Evolutionary conservation across 257 asterid species (phyloP), one percentile per base, ranked within the genome.

Genomic region (Dorcoceras hygrometricum): DNA sequence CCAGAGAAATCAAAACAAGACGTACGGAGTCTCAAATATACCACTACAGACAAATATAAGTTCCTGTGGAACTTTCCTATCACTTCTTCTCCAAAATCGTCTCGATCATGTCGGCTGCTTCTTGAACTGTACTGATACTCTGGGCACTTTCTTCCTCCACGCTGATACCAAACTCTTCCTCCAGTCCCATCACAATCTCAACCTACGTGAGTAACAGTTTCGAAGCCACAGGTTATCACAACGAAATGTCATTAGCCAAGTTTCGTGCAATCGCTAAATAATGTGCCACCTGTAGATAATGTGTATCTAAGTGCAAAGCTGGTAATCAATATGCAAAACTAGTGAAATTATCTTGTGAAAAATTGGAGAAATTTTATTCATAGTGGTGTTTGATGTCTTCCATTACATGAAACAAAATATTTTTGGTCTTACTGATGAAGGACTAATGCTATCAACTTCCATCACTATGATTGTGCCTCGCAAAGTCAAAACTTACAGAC

Each of bases 121-220:
- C 96, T 82, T 91, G 95, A 75, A 91, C 96, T 0, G 96, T 84
- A 34, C 79, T 54, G 65, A 91, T 91, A 28, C 74, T 75, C 87
- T 91, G 98, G n/a, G 98, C 98, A 6, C 85, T 91, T 59, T 91
- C 98, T 72, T 91, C 98, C 87, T 91, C 96, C 64, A 92, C 97
- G 0, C 78, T 79, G 69, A 92, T 92, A 39, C 91, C 95, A 22
- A 92, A 92, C 74, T 81, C 98, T 76, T 92, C 98, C 82, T 92
- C 98, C 1, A 92, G 96, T 64, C 95, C 96, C 98, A 91, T 91
- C 60, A 91, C 96, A 62, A 88, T 90, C 89, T 90, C 97, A 73
- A 90, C 97, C 97, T 90, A 71, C 12, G 9, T 31, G 9, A 57
- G 64, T 28, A 9, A 43, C 7, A n/a, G 22, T 46, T 46, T 46